Evolutionary conservation across 768 basidiomycete species (phyloP).

Genomic region (Mycena albidolilacea): DNA sequence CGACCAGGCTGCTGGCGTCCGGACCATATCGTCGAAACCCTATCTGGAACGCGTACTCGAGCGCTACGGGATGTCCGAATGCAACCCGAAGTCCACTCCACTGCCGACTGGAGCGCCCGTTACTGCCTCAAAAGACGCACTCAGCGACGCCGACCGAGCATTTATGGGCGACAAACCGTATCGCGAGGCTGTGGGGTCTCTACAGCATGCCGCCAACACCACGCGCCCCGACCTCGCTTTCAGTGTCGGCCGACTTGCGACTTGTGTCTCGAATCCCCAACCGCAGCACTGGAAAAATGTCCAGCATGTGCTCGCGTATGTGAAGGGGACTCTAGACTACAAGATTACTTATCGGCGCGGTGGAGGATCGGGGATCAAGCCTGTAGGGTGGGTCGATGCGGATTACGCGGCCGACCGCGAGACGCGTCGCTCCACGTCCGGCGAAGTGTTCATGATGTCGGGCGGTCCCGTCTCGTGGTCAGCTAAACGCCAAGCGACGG

Average conservation of each 20-base stretch:
- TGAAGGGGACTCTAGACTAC: no score
- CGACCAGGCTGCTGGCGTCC: no score
- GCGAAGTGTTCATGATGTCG: no score
- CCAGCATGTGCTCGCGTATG: neutral
- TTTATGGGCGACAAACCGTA: conserved; percentile 43
- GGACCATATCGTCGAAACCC: no score
- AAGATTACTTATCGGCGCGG: no score
- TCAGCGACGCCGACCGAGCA: neutral
- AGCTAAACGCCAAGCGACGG: no score
- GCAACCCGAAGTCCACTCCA: neutral
- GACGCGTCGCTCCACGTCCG: no score
- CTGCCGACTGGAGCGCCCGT: neutral
- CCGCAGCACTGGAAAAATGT: neutral
- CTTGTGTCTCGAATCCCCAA: neutral
- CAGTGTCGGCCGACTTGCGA: neutral
- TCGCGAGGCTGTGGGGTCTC: neutral
- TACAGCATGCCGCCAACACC: conserved; percentile 42
- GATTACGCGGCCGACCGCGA: no score
- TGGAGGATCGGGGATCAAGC: no score
- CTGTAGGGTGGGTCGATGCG: no score
- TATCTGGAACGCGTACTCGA: neutral
- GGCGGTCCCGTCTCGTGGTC: no score
- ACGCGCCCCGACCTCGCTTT: conserved; percentile 33
- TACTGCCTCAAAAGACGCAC: neutral
- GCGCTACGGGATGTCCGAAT: neutral